These are phyloP conservation scores for Leccinum uliginosum DNA, from an alignment of 768 basidiomycete genomes.

Conservation along the genomic window DNA sequence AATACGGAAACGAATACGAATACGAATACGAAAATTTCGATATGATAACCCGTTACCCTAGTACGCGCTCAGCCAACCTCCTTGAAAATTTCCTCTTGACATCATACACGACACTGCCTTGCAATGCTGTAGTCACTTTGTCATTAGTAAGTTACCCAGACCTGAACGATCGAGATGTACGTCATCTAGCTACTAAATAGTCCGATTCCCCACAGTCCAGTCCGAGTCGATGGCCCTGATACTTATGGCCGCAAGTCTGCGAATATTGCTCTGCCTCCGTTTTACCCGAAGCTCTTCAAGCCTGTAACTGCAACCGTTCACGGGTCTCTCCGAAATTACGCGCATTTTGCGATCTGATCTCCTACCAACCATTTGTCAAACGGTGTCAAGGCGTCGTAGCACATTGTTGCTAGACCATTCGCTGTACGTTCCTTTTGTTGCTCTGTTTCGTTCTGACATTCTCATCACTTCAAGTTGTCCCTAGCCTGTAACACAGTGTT, in stretches of 20 bases:
- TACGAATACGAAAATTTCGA: too few relatives aligned
- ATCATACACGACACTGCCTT: neutral
- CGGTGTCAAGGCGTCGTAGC: too few relatives aligned
- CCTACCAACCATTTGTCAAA: neutral
- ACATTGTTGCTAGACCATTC: too few relatives aligned
- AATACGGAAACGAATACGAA: too few relatives aligned
- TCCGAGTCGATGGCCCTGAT: too few relatives aligned
- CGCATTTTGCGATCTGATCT: neutral
- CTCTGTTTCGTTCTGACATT: neutral
- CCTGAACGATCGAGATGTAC: neutral
- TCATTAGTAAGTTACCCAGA: too few relatives aligned
- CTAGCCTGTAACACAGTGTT: too few relatives aligned
- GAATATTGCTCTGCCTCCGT: too few relatives aligned
- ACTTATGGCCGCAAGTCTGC: neutral
- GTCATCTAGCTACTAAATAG: conserved; percentile 5
- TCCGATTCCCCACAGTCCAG: conserved; percentile 1
- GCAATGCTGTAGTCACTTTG: too few relatives aligned
- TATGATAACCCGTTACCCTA: neutral
- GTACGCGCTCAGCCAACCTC: neutral
- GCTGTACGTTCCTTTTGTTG: too few relatives aligned
- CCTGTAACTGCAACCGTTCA: neutral
- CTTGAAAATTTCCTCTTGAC: neutral
- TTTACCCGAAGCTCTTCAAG: neutral
- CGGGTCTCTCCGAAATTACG: neutral
- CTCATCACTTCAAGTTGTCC: too few relatives aligned